Base-by-base conservation (phyloP, 306 rosid species). In the Begonia fuchsioides region DNA sequence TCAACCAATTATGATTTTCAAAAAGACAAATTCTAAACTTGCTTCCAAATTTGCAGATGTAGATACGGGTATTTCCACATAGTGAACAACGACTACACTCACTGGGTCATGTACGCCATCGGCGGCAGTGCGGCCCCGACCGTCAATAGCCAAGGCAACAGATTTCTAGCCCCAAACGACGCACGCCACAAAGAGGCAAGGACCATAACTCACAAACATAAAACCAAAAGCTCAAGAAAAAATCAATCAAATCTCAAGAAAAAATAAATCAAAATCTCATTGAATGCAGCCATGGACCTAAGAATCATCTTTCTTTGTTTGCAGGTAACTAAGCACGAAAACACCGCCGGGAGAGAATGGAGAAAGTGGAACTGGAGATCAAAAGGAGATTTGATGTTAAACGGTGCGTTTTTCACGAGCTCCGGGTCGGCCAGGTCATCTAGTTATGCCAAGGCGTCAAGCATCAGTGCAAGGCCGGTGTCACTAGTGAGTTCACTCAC, bases 281-380 rank as follows among this genome's bases (percentile, higher is more conserved):
- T 26, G 8, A 26, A 26, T 26, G 7, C 5, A 26, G 35, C 7
- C 35, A 26, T 26, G 35, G 7, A 3, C 7, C 35, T 26, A 8
- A 26, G 35, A 26, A 26, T 6, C 35, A 4, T 1, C 35, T 26
- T 26, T 26, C 35, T 5, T 26, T 26, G 8, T 26, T 26, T 26
- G 35, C 35, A 26, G 35, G 35, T 26, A 26, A 66, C 95, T 0
- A 90, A 81, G 58, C 62, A 73, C 8, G 97, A 84, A 72, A 38
- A 50, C 53, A 19, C 93, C 38, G 43, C 69, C 16, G 51, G 60
- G 46, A 79, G 73, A 4, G 9, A 62, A 49, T 90, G 97, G 97
- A 84, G 68, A 76, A 76, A 71, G 0, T 90, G 97, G 97, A 90
- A 84, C 59, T 90, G 95, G 97, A 79, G 93, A 26, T 90, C 97